Evolutionary conservation across 768 basidiomycete genomes (phyloP).

Genomic region (Amanita subjunquillea): DNA sequence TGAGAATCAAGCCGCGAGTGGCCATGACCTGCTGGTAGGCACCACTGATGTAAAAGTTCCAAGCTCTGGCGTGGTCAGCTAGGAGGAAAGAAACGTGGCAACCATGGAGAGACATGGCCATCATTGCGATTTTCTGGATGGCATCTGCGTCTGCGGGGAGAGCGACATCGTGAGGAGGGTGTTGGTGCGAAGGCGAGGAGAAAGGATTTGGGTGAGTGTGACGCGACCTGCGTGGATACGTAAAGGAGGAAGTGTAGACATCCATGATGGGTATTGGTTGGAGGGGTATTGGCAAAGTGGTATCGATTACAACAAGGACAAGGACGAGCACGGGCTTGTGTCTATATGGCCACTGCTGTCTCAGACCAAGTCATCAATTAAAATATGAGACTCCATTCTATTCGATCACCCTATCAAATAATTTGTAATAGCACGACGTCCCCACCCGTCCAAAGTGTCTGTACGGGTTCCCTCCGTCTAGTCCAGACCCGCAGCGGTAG

Average conservation of each 20-base stretch:
- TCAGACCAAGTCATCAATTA: slow-evolving; percentile 29
- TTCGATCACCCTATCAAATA: slow-evolving; percentile 40
- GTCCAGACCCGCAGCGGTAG: slow-evolving; percentile 59
- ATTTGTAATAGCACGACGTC: slow-evolving; percentile 45
- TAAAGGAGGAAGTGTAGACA: slow-evolving; percentile 91
- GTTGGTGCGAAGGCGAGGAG: slow-evolving; percentile 25
- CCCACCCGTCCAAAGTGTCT: slow-evolving; percentile 53
- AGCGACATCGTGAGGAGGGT: slow-evolving; percentile 25
- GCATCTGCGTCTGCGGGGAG: slow-evolving; percentile 53
- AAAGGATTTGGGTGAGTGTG: slow-evolving; percentile 40
- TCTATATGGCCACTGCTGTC: slow-evolving; percentile 17
- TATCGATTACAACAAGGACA: slow-evolving; percentile 31
- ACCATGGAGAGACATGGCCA: slow-evolving; percentile 72
- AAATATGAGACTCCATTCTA: slow-evolving; percentile 7
- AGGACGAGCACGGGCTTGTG: slow-evolving; percentile 8
- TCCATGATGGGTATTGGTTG: slow-evolving; percentile 59
- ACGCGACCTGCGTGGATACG: slow-evolving; percentile 76
- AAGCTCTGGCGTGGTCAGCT: slow-evolving; percentile 60
- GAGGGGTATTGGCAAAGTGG: slow-evolving; percentile 46
- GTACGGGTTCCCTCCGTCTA: slow-evolving; percentile 47
- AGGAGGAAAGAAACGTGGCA: slow-evolving; percentile 76
- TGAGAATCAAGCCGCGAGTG: slow-evolving; percentile 79
- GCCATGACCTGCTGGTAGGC: slow-evolving; percentile 89
- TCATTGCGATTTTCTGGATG: slow-evolving; percentile 68
- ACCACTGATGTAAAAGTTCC: slow-evolving; percentile 89